A percentile compares a stretch with the other conserved stretches of the same genome.
phyloP scores from a whole-genome alignment of 176 grass and related monocot genomes.

The Paspalum notatum region DNA sequence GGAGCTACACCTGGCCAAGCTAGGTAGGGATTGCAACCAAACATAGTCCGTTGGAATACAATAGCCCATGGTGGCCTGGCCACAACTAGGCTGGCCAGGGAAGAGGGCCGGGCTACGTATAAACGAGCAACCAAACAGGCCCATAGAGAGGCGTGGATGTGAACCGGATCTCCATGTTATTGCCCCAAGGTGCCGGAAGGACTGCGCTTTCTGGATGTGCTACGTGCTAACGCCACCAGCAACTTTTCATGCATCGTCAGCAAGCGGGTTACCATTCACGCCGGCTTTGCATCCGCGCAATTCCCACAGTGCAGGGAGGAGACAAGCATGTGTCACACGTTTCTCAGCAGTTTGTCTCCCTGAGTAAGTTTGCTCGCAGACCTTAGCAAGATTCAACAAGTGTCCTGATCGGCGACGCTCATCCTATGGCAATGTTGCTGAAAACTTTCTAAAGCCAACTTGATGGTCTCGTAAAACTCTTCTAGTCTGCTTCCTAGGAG shows the following conservation, averaged over 20 bases:
- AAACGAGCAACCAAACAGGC: no score
- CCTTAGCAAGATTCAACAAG: neutral
- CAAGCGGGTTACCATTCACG: neutral
- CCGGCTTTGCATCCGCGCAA: neutral
- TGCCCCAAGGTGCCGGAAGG: neutral
- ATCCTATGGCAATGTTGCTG: neutral
- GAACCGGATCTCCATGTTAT: neutral
- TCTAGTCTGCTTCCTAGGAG: constrained; percentile 10
- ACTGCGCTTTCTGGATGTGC: neutral
- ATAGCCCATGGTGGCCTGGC: no score
- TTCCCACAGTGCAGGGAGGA: neutral
- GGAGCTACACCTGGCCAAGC: no score
- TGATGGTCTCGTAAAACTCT: neutral
- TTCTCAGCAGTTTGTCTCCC: neutral
- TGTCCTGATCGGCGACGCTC: neutral
- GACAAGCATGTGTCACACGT: neutral
- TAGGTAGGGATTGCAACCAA: no score
- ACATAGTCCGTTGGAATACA: no score
- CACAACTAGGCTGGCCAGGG: no score
- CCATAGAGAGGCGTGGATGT: neutral
- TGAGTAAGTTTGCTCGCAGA: neutral
- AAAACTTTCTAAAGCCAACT: neutral
- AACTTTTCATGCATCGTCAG: neutral
- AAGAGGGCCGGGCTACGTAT: no score
- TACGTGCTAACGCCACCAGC: neutral